Evolutionary conservation across 2,329 filamentous ascomycete species (phyloP).

Genomic region (Paradendryphiella salina): DNA sequence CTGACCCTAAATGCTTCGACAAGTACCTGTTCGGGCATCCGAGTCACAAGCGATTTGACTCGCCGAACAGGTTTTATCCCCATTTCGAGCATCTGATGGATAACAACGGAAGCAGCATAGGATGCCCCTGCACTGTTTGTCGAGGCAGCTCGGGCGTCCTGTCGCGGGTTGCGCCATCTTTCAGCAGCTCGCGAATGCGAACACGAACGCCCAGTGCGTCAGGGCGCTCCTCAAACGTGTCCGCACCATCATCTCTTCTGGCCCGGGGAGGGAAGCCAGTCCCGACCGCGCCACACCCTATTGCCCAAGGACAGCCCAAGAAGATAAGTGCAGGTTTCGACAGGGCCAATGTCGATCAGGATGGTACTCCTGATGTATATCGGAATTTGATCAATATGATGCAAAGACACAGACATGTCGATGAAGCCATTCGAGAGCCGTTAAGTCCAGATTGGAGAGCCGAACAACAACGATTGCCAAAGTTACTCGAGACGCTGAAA

Average conservation of each 20-base stretch:
- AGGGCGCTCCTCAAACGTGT: neutral
- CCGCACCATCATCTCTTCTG: neutral
- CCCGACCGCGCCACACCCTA: neutral
- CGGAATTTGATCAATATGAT: conserved; percentile 56
- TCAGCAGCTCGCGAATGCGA: conserved; percentile 6
- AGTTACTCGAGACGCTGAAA: conserved; percentile 49
- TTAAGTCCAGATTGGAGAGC: conserved; percentile 62
- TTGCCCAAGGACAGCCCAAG: conserved; percentile 25
- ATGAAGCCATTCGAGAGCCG: conserved; percentile 54
- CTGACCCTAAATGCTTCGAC: conserved; percentile 51
- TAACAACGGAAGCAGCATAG: conserved; percentile 45
- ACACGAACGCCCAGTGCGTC: conserved; percentile 17
- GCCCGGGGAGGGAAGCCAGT: neutral
- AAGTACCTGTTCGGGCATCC: conserved; percentile 63
- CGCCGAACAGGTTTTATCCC: conserved; percentile 57
- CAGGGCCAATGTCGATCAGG: conserved; percentile 49
- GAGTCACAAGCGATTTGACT: conserved; percentile 55
- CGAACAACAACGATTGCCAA: conserved; percentile 51
- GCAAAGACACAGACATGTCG: conserved; percentile 46
- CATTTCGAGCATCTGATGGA: conserved; percentile 63
- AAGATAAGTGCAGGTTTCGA: conserved; percentile 25
- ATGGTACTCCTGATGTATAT: conserved; percentile 60
- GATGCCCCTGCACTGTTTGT: conserved; percentile 59
- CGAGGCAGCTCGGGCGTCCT: conserved; percentile 25
- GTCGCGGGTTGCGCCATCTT: conserved; percentile 11